Evolutionary conservation across 805 yeast species (phyloP).

Genomic region (Priceomyces fermenticarens): DNA sequence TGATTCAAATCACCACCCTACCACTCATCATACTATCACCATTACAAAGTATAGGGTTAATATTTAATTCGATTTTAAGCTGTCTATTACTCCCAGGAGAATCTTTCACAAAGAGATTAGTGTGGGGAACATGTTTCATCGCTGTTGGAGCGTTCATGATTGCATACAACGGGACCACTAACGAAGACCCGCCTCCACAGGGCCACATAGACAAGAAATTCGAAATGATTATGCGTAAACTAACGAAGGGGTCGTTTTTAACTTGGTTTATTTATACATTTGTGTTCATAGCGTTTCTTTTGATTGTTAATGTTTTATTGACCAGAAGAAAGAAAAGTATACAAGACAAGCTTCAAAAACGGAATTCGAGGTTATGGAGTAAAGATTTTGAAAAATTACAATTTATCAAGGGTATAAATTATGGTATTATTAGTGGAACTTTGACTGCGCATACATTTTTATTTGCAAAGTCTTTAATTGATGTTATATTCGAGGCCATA

Average conservation of each 20-base stretch:
- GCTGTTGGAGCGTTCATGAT: slow-evolving; percentile 73
- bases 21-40: slow-evolving; percentile 82
- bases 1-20: slow-evolving; percentile 78
- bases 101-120: slow-evolving; percentile 54
- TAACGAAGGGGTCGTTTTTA: slow-evolving; percentile 46
- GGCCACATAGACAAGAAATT: slow-evolving; percentile 26
- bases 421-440: slow-evolving; percentile 70
- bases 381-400: slow-evolving; percentile 17
- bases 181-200: slow-evolving; percentile 18
- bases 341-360: slow-evolving; percentile 3
- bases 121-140: slow-evolving; percentile 65
- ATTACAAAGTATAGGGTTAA: slow-evolving; percentile 82
- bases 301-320: slow-evolving; percentile 20
- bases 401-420: slow-evolving; percentile 54
- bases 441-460: slow-evolving; percentile 82
- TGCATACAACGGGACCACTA: slow-evolving; percentile 65
- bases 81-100: slow-evolving; percentile 69
- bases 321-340: slow-evolving; percentile 11
- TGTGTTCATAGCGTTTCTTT: slow-evolving; percentile 21
- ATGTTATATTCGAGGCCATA: slow-evolving; percentile 52
- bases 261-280: slow-evolving; percentile 51
- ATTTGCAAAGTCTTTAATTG: slow-evolving; percentile 82
- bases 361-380: slow-evolving; percentile 7
- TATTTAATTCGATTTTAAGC: slow-evolving; percentile 71
- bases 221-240: slow-evolving; percentile 37